Base-by-base conservation (phyloP, 805 yeast species). In the Kuraishia hungarica region DNA sequence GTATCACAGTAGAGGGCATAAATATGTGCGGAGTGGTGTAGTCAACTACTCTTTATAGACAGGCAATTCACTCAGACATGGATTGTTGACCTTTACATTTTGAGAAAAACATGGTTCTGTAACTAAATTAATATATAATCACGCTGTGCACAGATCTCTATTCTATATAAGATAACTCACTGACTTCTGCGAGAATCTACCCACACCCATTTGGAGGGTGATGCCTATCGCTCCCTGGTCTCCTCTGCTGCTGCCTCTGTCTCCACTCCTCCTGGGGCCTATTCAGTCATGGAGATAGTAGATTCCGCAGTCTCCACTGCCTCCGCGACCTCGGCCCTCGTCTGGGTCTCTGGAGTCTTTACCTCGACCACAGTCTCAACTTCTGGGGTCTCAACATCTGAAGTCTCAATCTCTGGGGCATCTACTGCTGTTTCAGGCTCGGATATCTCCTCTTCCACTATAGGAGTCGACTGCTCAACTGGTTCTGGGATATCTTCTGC, bases 341-440 rank as follows among this genome's bases (percentile, higher is more conserved):
- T 17, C 43, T 35, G 3, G 15, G 43, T 13, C 43, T 35, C 43
- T 26, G 29, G 29, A 10, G 29, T 26, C 29, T 43, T 11, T 43
- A 20, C 48, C 8, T 5, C 20, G 22, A 11, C 15, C 21, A n/a
- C 50, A 7, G 26, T 49, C 19, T 49, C 51, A 26, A 26, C 29
- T 10, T 26, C 29, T 26, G 29, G 8, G 20, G 39, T 49, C 20
- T 23, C 35, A 28, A 22, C n/a, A 43, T 28, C 43, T 24, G 52
- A 19, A n/a, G 52, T 50, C 52, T 17, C 52, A n/a, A 39, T 5
- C 56, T 24, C 55, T 51, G 46, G 39, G 22, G 52, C 28, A 43
- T 28, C 46, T 7, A 19, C 10, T 55, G 29, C 55, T 51, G 64
- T 58, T 50, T 54, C 63, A 11, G 52, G 21, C 51, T 47, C 52